Conservation (phyloP, 2,329 filamentous ascomycete genomes). For the Pyrenophora teres region DNA sequence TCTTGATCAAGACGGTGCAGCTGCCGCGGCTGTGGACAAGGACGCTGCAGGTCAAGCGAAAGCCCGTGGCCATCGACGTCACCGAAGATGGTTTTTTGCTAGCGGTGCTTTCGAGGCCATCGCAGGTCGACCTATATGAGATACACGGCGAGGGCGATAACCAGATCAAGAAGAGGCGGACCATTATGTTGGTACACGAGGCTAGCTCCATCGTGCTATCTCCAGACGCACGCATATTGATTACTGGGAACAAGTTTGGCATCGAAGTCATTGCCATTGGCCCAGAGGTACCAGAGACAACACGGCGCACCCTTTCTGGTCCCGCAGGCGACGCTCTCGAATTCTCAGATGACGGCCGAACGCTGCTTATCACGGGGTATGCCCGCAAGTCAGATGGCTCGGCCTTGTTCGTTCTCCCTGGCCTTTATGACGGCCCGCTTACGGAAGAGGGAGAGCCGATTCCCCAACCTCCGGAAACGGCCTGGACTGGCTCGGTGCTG, state of each 20-base stretch:
- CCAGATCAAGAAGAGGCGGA: conserved; percentile 69
- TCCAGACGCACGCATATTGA: conserved; percentile 79
- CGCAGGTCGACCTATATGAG: conserved; percentile 86
- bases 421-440: conserved; percentile 47
- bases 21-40: conserved; percentile 45
- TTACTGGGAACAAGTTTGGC: conserved; percentile 83
- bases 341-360: conserved; percentile 49
- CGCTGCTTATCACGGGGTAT: conserved; percentile 46
- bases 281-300: conserved; percentile 56
- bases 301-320: conserved; percentile 43
- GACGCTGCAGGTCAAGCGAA: conserved; percentile 45
- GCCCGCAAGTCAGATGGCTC: conserved; percentile 44
- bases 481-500: conserved; percentile 49
- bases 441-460: conserved; percentile 48
- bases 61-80: conserved; percentile 68
- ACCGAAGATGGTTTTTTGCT: conserved; percentile 76
- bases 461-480: conserved; percentile 41
- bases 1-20: conserved; percentile 45
- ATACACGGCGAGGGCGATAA: conserved; percentile 54
- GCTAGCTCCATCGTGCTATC: conserved; percentile 80
- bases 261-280: conserved; percentile 83
- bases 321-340: conserved; percentile 45
- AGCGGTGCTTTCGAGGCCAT: conserved; percentile 78
- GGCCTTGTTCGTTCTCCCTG: conserved; percentile 46
- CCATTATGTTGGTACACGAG: conserved; percentile 76